A percentile compares a stretch with the other conserved stretches of the same genome.
These are phyloP conservation scores for Aspergillus luchuensis DNA, from an alignment of 2,329 filamentous ascomycete genomes.

Conservation along the genomic window DNA sequence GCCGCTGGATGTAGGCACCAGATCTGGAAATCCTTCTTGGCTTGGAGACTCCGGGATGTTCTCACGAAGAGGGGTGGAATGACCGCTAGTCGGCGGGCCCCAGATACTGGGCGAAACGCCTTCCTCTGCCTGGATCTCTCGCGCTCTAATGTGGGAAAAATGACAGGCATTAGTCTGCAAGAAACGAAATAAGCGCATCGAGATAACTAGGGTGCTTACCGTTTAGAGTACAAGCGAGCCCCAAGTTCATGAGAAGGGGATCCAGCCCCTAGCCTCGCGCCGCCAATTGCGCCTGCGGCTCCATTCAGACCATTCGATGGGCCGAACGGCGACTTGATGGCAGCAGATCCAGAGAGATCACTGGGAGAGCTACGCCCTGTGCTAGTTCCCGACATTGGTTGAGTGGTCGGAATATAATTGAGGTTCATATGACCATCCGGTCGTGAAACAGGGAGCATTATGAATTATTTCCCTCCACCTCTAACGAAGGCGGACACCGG, in stretches of 20 bases:
- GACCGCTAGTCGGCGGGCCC: conserved; percentile 94
- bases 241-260: conserved; percentile 94
- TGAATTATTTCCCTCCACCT: conserved; percentile 63
- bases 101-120: conserved; percentile 77
- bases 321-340: conserved; percentile 72
- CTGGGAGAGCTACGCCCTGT: conserved; percentile 78
- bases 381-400: conserved; percentile 75
- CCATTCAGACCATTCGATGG: conserved; percentile 63
- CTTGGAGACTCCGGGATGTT: conserved; percentile 97
- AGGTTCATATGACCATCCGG: conserved; percentile 80
- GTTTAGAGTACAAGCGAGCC: conserved; percentile 82
- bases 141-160: conserved; percentile 61
- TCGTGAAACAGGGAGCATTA: conserved; percentile 85
- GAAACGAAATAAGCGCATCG: background rate
- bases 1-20: conserved; percentile 70
- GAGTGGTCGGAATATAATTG: conserved; percentile 71
- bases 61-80: conserved; percentile 93
- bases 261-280: conserved; percentile 78
- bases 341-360: conserved; percentile 66
- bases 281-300: conserved; percentile 53
- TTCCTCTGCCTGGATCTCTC: conserved; percentile 97
- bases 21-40: conserved; percentile 88
- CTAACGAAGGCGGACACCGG: conserved; percentile 17
- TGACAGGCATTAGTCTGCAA: conserved; percentile 13
- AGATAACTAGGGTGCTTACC: conserved; percentile 61